Evolutionary conservation across 345 rosid genomes (phyloP).

Genomic region (Zanthoxylum bungeanum): DNA sequence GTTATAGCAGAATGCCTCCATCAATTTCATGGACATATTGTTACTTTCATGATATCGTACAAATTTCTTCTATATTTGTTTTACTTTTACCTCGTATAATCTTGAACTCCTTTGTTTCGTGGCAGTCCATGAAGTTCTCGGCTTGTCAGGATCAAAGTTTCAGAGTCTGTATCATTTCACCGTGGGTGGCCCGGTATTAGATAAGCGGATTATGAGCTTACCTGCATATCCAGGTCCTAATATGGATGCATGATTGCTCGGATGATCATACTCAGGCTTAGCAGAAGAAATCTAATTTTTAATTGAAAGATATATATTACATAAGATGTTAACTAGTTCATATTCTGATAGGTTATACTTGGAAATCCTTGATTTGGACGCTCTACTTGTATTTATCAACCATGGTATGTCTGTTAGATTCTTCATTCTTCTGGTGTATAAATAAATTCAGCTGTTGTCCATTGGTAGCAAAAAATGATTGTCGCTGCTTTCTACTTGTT

Average conservation of each 20-base stretch:
- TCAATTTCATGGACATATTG: background rate
- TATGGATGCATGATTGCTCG: constrained; percentile 42
- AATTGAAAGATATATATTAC: background rate
- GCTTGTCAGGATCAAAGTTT: constrained; percentile 54
- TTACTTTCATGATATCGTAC: background rate
- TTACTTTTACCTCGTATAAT: background rate
- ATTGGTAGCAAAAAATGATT: background rate
- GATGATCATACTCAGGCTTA: background rate
- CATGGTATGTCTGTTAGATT: background rate
- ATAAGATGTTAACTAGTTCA: background rate
- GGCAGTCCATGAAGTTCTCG: constrained; percentile 76
- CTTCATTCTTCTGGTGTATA: background rate
- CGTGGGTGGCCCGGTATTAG: constrained; percentile 72
- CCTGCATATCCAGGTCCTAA: constrained; percentile 89
- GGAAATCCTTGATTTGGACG: background rate
- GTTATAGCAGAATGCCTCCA: background rate
- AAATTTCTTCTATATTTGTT: background rate
- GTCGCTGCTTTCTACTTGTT: background rate
- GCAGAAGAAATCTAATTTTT: background rate
- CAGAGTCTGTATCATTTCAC: constrained; percentile 91
- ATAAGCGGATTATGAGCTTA: constrained; percentile 83
- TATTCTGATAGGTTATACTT: background rate
- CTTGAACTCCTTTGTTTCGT: background rate
- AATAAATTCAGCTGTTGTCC: background rate
- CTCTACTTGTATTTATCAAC: background rate